Base-by-base conservation (phyloP, 1,284 basidiomycete genomes). In the Pseudomicrostroma phylloplanum region DNA sequence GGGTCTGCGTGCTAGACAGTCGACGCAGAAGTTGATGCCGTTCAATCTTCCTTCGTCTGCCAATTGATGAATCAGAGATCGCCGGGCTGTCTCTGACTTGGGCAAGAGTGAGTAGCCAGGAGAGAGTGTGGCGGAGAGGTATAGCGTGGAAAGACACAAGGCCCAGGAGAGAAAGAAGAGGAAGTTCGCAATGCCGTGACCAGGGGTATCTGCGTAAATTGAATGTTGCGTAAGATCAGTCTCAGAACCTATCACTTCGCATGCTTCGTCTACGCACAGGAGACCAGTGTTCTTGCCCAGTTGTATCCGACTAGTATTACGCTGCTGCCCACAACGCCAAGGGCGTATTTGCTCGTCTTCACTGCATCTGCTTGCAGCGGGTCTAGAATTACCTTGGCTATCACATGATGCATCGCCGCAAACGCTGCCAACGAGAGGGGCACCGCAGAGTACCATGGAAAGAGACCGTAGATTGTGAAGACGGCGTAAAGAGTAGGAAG, bases 11-110 rank as follows among this genome's bases (percentile, higher is more conserved):
- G 90, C 87, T 87, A 98, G 90, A 81, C 94, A 98, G 59, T 88
- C 84, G 58, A 97, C 89, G 78, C 96, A 98, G 80, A 96, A 97
- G 12, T 90, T 92, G 74, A 92, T 91, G 0, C 94, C 93, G 80
- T 96, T 97, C 36, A 98, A 81, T 36, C 88, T 83, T 2, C 92
- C 92, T 70, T 88, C 86, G 17, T 89, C 88, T 12, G 92, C 90
- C 17, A 98, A 83, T 36, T 64, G 51, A 9, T 67, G 61, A n/a
- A 79, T 64, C 7, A 58, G 58, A n/a, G 65, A 61, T 9, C 69
- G 60, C 6, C 74, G 66, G 19, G 75, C 63, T n/a, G 63, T 58
- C 9, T 65, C 65, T 1, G 68, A 70, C 0, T 60, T 60, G 0
- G 91, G 88, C 61, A 86, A 86, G 0, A 90, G 89, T 62, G 91